Conservation (phyloP, 2,329 filamentous ascomycete species). For the Arthrinium puccinioides region DNA sequence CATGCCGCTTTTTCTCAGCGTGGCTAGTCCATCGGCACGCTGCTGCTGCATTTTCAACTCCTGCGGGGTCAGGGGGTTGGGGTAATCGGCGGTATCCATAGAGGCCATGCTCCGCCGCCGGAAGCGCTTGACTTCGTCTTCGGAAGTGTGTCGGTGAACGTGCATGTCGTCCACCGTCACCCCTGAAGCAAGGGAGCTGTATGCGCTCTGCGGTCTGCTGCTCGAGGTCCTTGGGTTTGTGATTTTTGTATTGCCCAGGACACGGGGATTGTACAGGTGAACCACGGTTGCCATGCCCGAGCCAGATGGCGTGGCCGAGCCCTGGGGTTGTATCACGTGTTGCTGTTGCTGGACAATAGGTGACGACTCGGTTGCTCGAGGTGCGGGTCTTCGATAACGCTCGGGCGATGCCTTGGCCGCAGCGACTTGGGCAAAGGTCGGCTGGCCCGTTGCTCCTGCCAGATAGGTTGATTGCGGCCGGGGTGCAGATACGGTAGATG, state of each 20-base stretch:
- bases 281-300: constrained; percentile 47
- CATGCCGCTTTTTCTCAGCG: constrained; percentile 8
- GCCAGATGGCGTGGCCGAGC: constrained; percentile 39
- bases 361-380: constrained; percentile 47
- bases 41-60: constrained; percentile 21
- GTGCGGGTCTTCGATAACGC: constrained; percentile 66
- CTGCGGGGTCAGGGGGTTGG: constrained; percentile 29
- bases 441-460: constrained; percentile 32
- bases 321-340: constrained; percentile 14
- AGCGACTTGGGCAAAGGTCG: constrained; percentile 49
- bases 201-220: constrained; percentile 43
- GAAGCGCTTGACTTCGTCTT: constrained; percentile 68
- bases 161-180: constrained; percentile 61
- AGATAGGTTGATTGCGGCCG: constrained; percentile 36
- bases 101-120: constrained; percentile 78
- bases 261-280: constrained; percentile 45
- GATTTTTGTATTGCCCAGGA: constrained; percentile 23
- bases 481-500: constrained; percentile 26
- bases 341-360: constrained; percentile 17
- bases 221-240: constrained; percentile 22
- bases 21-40: constrained; percentile 12
- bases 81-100: constrained; percentile 39
- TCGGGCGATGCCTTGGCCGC: constrained; percentile 67
- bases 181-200: constrained; percentile 37
- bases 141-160: constrained; percentile 45